Evolutionary conservation across 164 flowering plant genomes (phyloP).

Genomic region (Echeveria elegans): DNA sequence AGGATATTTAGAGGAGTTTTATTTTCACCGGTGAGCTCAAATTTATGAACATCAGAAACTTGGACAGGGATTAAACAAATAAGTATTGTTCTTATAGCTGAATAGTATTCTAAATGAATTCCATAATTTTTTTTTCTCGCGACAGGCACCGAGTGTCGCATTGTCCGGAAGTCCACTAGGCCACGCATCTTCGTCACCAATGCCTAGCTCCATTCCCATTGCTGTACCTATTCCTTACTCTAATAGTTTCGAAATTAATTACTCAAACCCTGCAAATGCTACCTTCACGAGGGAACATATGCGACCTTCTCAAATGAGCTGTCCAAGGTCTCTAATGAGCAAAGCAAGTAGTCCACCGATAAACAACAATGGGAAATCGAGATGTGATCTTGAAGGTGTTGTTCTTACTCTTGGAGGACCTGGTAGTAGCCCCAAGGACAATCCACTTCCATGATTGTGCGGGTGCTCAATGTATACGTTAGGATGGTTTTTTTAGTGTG

Average conservation of each 20-base stretch:
- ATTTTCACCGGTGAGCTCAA: slow-evolving; percentile 65
- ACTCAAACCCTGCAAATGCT: slow-evolving; percentile 22
- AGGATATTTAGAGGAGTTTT: slow-evolving; percentile 72
- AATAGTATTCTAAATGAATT: neutral
- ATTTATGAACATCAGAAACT: neutral
- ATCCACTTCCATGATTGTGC: no score
- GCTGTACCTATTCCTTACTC: slow-evolving; percentile 20
- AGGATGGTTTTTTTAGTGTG: no score
- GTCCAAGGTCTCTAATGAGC: slow-evolving; percentile 18
- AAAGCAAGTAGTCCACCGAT: slow-evolving; percentile 11
- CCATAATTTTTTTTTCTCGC: neutral
- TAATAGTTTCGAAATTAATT: slow-evolving; percentile 9
- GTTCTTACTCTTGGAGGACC: slow-evolving; percentile 81
- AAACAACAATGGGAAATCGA: slow-evolving; percentile 15
- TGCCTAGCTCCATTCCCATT: slow-evolving; percentile 12
- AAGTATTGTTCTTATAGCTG: neutral
- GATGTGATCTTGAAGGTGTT: slow-evolving; percentile 74
- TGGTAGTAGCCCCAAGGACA: slow-evolving; percentile 27
- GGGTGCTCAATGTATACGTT: no score
- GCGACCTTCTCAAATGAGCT: slow-evolving; percentile 18
- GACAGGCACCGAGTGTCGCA: slow-evolving; percentile 41
- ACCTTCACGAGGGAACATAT: slow-evolving; percentile 11
- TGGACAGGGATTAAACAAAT: neutral
- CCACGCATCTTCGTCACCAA: slow-evolving; percentile 15
- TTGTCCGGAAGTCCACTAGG: slow-evolving; percentile 23